Percentiles rank a stretch among this genome's conserved stretches.
Evolutionary conservation across 768 basidiomycete genomes (phyloP).

Genomic region (Collybiopsis luxurians): DNA sequence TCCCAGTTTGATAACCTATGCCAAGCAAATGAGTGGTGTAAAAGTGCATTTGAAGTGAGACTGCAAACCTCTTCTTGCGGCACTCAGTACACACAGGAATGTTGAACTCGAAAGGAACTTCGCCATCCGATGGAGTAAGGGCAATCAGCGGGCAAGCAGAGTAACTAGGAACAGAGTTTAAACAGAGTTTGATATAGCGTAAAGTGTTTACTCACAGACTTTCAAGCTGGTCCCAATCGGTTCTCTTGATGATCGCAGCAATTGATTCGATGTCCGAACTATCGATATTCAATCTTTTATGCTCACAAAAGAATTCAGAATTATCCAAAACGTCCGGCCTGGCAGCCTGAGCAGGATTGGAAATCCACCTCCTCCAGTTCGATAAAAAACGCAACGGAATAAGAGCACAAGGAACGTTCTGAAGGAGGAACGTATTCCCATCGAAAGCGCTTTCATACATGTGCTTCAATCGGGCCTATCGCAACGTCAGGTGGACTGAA

Average conservation of each 20-base stretch:
- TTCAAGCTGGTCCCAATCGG: constrained; percentile 64
- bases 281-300: constrained; percentile 62
- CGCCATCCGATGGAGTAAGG: constrained; percentile 36
- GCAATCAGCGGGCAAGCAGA: constrained; percentile 33
- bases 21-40: not conserved
- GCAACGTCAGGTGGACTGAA: constrained; percentile 8
- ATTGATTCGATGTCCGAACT: constrained; percentile 61
- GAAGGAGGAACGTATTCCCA: constrained; percentile 38
- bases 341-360: constrained; percentile 46
- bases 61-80: constrained; percentile 51
- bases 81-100: constrained; percentile 60
- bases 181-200: constrained; percentile 5
- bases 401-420: constrained; percentile 53
- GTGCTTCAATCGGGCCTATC: constrained; percentile 59
- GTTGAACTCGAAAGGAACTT: constrained; percentile 43
- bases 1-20: constrained; percentile 55
- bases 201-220: constrained; percentile 45
- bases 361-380: constrained; percentile 70
- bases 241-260: constrained; percentile 52
- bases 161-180: constrained; percentile 11
- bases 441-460: constrained; percentile 57
- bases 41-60: constrained; percentile 1
- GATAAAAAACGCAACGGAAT: constrained; percentile 61
- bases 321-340: constrained; percentile 69
- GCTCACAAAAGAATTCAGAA: constrained; percentile 61